Conservation (phyloP, 495 filamentous ascomycete genomes). For the Venustampulla echinocandica region DNA sequence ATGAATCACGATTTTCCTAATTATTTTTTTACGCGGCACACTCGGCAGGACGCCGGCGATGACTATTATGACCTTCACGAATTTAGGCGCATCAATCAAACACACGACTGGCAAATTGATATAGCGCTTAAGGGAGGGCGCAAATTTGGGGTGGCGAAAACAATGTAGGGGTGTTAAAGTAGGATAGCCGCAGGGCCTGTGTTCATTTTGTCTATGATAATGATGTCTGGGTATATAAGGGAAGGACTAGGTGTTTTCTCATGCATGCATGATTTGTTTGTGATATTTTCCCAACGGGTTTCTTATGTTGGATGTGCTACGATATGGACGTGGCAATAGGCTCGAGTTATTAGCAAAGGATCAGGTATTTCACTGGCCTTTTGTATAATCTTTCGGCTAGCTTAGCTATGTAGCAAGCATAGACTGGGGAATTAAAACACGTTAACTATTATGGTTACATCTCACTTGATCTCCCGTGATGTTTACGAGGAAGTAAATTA, state of each 20-base stretch:
- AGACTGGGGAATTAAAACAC: too few species aligned
- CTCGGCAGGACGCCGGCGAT: neutral
- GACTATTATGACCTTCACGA: neutral
- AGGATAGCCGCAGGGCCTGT: conserved; percentile 1
- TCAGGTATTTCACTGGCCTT: too few species aligned
- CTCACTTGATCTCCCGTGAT: too few species aligned
- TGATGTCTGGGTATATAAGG: conserved; percentile 1
- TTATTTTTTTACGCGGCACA: too few species aligned
- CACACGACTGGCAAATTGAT: neutral
- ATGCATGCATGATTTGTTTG: neutral
- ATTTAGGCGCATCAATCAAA: neutral
- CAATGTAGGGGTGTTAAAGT: neutral
- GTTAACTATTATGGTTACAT: too few species aligned
- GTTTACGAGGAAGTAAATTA: too few species aligned
- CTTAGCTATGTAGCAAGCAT: too few species aligned
- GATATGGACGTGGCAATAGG: too few species aligned
- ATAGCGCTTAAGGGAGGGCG: neutral
- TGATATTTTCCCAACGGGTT: neutral
- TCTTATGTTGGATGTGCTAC: neutral
- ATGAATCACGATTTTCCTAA: conserved; percentile 15
- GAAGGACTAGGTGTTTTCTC: too few species aligned
- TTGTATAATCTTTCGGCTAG: too few species aligned
- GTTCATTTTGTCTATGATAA: neutral
- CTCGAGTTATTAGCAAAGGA: too few species aligned
- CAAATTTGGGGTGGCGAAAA: neutral